Evolutionary conservation across 805 yeast genomes (phyloP), one percentile per base, ranked within the genome.

Genomic region (Wickerhamomyces bisporus): DNA sequence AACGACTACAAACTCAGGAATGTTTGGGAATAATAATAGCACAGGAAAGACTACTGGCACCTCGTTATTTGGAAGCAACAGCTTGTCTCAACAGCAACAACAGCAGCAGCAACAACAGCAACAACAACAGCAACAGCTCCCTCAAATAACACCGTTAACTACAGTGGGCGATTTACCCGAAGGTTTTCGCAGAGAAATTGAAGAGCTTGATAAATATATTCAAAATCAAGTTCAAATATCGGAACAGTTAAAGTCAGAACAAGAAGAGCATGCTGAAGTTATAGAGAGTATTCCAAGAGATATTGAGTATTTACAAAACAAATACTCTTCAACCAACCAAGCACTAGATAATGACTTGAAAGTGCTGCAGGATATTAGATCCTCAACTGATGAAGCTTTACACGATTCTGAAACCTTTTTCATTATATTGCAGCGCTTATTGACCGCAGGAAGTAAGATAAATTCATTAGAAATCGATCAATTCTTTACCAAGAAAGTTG

Each of bases 241-340:
- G 3, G 83, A 82, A 36, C 77, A 77, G 21, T 62, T 85, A 44
- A 75, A 79, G 45, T 71, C 77, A 6, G 83, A 79, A 46, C 68
- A 73, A 41, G 61, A 60, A n/a, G 77, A 75, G 27, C 94, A 85
- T 48, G 68, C 71, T 32, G 78, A 73, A 42, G 65, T 84, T 31
- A 75, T 85, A 31, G 75, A 70, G 26, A 77, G 88, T 37, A 77
- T 85, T 37, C 93, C 93, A 5, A 71, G 81, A 48, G 94, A 85
- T 55, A 74, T 81, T 28, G 70, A 70, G 41, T 85, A 72, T 52
- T 60, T 85, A 44, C 75, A 73, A 38, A 76, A 77, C 46, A 76
- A 76, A 43, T 73, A 79, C 44, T 68, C 77, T 2, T 70, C 81
- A 5, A 75, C 86, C 3, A 79, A 75, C 46, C 87, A 79, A 58